A percentile compares a stretch with the other conserved stretches of the same genome.
Evolutionary conservation across 768 basidiomycete genomes (phyloP).

Genomic region (Gloeopeniophorella convolvens): DNA sequence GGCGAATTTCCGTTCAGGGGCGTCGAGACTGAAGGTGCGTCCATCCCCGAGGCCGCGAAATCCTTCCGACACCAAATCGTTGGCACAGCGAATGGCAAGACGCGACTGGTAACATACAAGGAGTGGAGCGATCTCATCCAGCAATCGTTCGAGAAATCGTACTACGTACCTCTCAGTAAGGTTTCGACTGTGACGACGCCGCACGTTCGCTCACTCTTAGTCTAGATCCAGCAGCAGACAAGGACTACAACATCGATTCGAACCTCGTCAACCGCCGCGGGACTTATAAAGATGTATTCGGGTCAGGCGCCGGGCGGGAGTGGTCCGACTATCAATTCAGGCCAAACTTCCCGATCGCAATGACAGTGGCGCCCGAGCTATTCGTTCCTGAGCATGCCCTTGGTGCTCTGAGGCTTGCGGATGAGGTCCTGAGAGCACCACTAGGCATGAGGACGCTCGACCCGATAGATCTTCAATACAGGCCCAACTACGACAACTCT

Average conservation of each 20-base stretch:
- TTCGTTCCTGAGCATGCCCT: conserved; percentile 80
- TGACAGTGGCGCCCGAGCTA: conserved; percentile 94
- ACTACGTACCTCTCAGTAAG: conserved; percentile 81
- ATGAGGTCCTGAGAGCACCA: conserved; percentile 74
- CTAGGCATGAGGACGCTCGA: conserved; percentile 97
- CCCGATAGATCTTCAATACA: conserved; percentile 80
- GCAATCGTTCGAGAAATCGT: conserved; percentile 80
- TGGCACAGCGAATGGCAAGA: conserved; percentile 57
- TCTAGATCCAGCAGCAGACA: conserved; percentile 66
- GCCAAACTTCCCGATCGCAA: conserved; percentile 91
- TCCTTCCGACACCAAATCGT: conserved; percentile 2
- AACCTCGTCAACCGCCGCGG: conserved; percentile 80
- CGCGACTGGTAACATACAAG: conserved; percentile 73
- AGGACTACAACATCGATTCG: conserved; percentile 60
- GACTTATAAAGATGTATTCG: conserved; percentile 97
- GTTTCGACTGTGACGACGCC: not conserved
- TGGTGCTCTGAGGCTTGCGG: conserved; percentile 71
- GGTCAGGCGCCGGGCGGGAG: conserved; percentile 79
- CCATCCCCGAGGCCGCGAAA: not conserved
- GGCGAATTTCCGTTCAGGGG: conserved; percentile 88
- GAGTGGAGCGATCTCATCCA: conserved; percentile 88
- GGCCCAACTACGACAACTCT: conserved; percentile 87
- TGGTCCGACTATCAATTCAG: conserved; percentile 98
- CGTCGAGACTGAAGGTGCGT: conserved; percentile 71
- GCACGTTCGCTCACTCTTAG: not conserved